Evolutionary conservation across 768 basidiomycete species (phyloP), one percentile per base, ranked within the genome.

Genomic region (Suillus bovinus): DNA sequence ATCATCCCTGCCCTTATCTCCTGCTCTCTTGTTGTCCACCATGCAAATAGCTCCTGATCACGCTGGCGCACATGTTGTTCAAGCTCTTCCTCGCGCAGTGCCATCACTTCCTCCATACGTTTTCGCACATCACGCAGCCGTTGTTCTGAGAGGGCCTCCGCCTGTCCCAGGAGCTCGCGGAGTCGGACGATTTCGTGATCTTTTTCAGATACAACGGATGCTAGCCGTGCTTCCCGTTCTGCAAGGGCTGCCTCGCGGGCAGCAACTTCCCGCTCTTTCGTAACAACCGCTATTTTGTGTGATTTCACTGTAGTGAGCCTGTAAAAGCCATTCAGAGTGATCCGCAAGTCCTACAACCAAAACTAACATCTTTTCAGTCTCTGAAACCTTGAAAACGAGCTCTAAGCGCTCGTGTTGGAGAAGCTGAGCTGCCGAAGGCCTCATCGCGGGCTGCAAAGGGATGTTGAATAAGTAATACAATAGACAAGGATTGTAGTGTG

Each of bases 381-480:
- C 91, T 10, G 84, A 74, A 20, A 93, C 86, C 68, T 90, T 90
- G 69, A 82, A 82, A 0, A 87, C 86, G 16, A 90, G 80, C 41
- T 88, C 84, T 4, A 94, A 69, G 0, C 90, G 84, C 68, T 94
- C 92, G 64, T 92, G 88, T 68, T 91, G 89, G 17, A 94, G 83
- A 10, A 94, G 82, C 70, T 92, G 91, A 9, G 85, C 82, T 0
- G 91, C 90, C 0, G 91, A 93, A 2, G 92, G 93, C 42, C 93
- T 85, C 89, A 92, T 91, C 2, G 91, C 90, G 5, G 93, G 93
- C 91, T 94, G 54, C 44, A 33, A 58, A 27, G 24, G 17, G 36
- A 63, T 39, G n/a, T 27, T 47, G 14, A 17, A 20, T 36, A 44
- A 38, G 1, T n/a, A 60, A 60, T n/a, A 20, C 11, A 41, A 42